Evolutionary conservation across 192 early-diverging fungal genomes (phyloP).

Genomic region (Coemansia sp.): DNA sequence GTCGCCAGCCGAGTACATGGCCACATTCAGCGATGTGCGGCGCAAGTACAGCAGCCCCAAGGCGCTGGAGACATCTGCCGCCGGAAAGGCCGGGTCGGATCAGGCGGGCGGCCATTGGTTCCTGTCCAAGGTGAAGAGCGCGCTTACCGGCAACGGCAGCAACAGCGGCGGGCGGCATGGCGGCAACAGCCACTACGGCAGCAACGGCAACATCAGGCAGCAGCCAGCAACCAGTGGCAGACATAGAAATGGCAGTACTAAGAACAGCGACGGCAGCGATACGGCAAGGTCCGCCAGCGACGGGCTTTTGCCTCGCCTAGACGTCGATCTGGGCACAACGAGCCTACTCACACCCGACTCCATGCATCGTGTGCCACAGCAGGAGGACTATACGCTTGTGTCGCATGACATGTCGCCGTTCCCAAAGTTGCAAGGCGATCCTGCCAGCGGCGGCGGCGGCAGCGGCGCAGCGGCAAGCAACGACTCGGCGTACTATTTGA

Average conservation of each 20-base stretch:
- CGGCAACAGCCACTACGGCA: not conserved
- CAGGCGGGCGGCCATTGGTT: constrained; percentile 39
- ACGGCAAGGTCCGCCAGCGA: constrained; percentile 1
- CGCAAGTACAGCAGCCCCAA: constrained; percentile 31
- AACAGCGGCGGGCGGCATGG: constrained; percentile 1
- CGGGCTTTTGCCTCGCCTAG: constrained; percentile 29
- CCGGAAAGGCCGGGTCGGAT: constrained; percentile 7
- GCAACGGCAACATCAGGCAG: not conserved
- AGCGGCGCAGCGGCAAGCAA: constrained; percentile 12
- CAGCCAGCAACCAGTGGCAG: constrained; percentile 3
- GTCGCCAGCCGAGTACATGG: constrained; percentile 38
- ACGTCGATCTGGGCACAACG: constrained; percentile 38
- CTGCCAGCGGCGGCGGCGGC: not conserved
- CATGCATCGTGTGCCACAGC: constrained; percentile 18
- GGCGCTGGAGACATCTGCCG: constrained; percentile 6
- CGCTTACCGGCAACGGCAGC: constrained; percentile 18
- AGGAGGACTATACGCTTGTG: constrained; percentile 19
- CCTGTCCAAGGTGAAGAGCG: constrained; percentile 42
- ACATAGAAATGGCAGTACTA: not conserved
- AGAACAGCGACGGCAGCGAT: constrained; percentile 8
- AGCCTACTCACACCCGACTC: constrained; percentile 48
- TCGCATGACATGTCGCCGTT: constrained; percentile 8
- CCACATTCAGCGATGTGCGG: constrained; percentile 42
- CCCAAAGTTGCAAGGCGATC: not conserved
- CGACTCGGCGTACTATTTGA: constrained; percentile 45